phyloP scores from a whole-genome alignment of 176 grass and related monocot species.

The Zea luxurians region DNA sequence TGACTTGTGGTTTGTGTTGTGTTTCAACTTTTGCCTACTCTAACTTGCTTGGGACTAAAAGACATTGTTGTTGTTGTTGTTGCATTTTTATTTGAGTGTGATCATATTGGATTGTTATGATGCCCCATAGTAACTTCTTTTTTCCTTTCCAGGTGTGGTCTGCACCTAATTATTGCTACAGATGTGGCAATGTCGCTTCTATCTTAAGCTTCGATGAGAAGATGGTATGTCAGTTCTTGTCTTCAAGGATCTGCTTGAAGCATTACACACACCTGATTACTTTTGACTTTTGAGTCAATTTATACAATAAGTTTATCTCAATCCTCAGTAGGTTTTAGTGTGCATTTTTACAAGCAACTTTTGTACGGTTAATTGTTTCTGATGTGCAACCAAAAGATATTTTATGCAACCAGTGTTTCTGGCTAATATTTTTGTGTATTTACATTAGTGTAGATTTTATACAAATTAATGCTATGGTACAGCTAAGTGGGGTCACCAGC shows the following conservation, averaged over 20 bases:
- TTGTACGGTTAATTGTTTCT: background rate
- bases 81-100: conserved; percentile 19
- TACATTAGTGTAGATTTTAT: background rate
- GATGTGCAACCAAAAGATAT: background rate
- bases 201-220: conserved; percentile 96
- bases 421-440: conserved; percentile 1
- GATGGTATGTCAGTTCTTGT: conserved; percentile 60
- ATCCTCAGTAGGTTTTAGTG: background rate
- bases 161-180: conserved; percentile 99
- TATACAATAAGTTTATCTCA: background rate
- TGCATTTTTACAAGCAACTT: background rate
- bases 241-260: conserved; percentile 3
- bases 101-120: background rate
- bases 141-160: conserved; percentile 82
- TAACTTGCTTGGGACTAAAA: no score
- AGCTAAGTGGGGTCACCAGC: background rate
- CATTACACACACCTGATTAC: background rate
- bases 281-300: background rate
- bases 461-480: background rate
- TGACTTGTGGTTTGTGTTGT: no score
- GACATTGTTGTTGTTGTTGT: no score
- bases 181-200: conserved; percentile 98
- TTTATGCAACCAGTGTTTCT: background rate
- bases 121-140: background rate
- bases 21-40: no score